A percentile compares a stretch with the other conserved stretches of the same genome.
These are phyloP conservation scores for Pseudevernia furfuracea DNA, from an alignment of 495 filamentous ascomycete genomes.

Conservation along the genomic window DNA sequence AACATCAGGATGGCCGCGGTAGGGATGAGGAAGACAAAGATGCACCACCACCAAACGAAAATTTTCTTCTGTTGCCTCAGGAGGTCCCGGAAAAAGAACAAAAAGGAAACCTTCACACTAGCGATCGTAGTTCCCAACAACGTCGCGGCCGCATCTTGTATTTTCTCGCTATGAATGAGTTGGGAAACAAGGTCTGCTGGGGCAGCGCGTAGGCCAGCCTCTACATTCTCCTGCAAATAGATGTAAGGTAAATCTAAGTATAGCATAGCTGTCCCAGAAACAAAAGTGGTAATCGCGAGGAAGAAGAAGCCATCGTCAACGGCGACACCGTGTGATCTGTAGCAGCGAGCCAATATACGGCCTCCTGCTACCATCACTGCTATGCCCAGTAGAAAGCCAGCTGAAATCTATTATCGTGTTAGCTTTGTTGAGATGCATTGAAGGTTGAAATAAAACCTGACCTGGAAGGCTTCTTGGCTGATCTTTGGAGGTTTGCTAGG, in stretches of 20 bases:
- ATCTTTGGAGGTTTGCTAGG: slow-evolving; percentile 13
- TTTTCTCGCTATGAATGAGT: slow-evolving; percentile 13
- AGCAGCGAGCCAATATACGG: slow-evolving; percentile 14
- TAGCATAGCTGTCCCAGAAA: slow-evolving; percentile 11
- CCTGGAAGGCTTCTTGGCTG: slow-evolving; percentile 11
- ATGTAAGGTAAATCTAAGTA: slow-evolving; percentile 23
- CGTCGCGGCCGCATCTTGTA: slow-evolving; percentile 13
- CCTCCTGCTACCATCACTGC: slow-evolving; percentile 15
- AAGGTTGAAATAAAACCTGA: not conserved
- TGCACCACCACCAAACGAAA: slow-evolving; percentile 22
- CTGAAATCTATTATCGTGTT: slow-evolving; percentile 6
- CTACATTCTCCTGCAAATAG: slow-evolving; percentile 20
- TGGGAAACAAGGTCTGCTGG: slow-evolving; percentile 17
- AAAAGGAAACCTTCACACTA: slow-evolving; percentile 22
- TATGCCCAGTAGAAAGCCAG: slow-evolving; percentile 17
- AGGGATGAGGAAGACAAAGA: slow-evolving; percentile 15
- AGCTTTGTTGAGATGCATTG: not conserved
- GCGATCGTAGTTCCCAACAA: slow-evolving; percentile 10
- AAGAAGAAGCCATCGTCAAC: slow-evolving; percentile 23
- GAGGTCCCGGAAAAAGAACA: slow-evolving; percentile 20
- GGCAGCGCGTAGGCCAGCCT: slow-evolving; percentile 11
- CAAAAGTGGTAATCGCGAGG: slow-evolving; percentile 12
- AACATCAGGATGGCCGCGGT: slow-evolving; percentile 15
- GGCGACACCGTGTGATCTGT: slow-evolving; percentile 1
- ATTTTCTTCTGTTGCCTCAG: slow-evolving; percentile 14